phyloP scores from a whole-genome alignment of 352 stramenopile genomes.

The Phytophthora palmivora region DNA sequence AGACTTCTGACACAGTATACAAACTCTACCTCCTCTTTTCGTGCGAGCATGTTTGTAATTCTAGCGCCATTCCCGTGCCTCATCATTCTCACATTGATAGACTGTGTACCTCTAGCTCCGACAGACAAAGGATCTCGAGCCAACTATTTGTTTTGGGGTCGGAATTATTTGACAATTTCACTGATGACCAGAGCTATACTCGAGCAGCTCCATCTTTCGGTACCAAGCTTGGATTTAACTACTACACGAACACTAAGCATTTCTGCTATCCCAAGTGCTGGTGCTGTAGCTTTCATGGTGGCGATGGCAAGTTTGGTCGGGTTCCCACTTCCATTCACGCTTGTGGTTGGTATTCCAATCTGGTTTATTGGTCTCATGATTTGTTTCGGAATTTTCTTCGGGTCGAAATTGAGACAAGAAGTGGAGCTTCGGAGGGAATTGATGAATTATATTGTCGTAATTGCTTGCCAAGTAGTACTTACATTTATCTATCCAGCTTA shows the following conservation, averaged over 20 bases:
- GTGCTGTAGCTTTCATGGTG: constrained; percentile 37
- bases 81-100: constrained; percentile 31
- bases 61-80: constrained; percentile 30
- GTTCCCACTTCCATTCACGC: constrained; percentile 55
- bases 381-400: constrained; percentile 37
- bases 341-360: constrained; percentile 36
- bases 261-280: constrained; percentile 30
- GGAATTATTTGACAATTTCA: constrained; percentile 31
- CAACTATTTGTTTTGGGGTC: constrained; percentile 35
- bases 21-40: constrained; percentile 16
- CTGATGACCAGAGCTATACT: constrained; percentile 32
- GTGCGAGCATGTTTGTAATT: constrained; percentile 9
- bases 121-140: constrained; percentile 19
- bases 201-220: constrained; percentile 24
- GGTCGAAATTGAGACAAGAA: constrained; percentile 27
- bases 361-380: constrained; percentile 34
- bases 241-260: constrained; percentile 6
- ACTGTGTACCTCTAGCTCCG: constrained; percentile 24
- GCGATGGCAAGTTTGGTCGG: constrained; percentile 35
- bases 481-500: constrained; percentile 63
- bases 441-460: constrained; percentile 35
- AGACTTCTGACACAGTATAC: constrained; percentile 16
- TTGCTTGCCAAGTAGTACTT: constrained; percentile 42
- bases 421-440: constrained; percentile 22
- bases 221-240: constrained; percentile 31